Conservation (phyloP, 257 asterid species). For the Capsicum rhomboideum region DNA sequence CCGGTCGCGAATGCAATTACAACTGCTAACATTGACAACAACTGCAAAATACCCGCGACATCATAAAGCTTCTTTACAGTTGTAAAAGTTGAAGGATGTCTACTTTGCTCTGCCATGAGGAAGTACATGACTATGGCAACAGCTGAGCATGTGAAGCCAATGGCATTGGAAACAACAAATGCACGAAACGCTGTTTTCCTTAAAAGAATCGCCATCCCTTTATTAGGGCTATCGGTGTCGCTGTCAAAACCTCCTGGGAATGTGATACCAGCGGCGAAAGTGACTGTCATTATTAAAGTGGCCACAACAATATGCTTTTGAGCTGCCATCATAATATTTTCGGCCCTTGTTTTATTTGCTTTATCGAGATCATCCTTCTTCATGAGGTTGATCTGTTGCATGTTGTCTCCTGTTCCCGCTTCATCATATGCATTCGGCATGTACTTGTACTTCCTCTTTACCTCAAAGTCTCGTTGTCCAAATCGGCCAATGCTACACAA, state of each 20-base stretch:
- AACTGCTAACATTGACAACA: neutral
- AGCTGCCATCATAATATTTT: neutral
- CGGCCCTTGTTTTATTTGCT: neutral
- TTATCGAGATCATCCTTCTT: too few species aligned
- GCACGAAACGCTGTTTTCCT: slow-evolving; percentile 6
- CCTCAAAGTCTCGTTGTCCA: too few species aligned
- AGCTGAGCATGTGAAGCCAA: slow-evolving; percentile 9
- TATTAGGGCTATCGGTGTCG: neutral
- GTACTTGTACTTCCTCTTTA: too few species aligned
- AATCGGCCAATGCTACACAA: too few species aligned
- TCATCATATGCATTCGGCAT: too few species aligned
- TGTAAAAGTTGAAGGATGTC: too few species aligned
- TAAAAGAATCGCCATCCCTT: slow-evolving; percentile 12
- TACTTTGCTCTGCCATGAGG: neutral
- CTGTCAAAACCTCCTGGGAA: slow-evolving; percentile 11
- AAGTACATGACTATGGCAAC: neutral
- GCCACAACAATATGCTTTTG: slow-evolving; percentile 1
- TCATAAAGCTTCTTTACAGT: rapidly evolving
- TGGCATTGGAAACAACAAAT: slow-evolving; percentile 4
- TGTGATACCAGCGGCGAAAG: slow-evolving; percentile 5
- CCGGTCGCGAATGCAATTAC: neutral
- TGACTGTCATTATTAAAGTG: neutral
- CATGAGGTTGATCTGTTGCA: too few species aligned
- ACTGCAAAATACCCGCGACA: neutral
- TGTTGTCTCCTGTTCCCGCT: too few species aligned